Percentiles rank a stretch among this genome's conserved stretches.
phyloP scores from a whole-genome alignment of 495 filamentous ascomycete genomes.

The Xylaria acuta region DNA sequence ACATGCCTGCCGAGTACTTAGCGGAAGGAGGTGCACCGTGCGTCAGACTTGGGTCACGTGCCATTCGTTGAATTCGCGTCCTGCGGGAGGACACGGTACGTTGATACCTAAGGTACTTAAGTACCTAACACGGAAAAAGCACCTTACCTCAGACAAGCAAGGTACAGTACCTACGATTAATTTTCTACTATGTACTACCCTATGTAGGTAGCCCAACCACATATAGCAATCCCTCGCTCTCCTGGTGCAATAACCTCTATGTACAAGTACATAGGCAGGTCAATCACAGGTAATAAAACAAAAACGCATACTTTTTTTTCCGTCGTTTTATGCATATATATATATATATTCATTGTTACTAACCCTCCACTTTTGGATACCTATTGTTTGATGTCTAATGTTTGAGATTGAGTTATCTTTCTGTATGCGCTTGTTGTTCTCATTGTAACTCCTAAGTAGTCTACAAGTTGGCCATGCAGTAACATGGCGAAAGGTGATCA shows the following conservation, averaged over 20 bases:
- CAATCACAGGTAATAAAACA: not conserved
- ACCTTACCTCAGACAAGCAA: too few species aligned
- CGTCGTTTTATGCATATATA: too few species aligned
- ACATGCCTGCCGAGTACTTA: conserved; percentile 14
- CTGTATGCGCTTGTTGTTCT: not conserved
- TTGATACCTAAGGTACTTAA: not conserved
- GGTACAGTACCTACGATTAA: too few species aligned
- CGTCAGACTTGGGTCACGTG: conserved; percentile 13
- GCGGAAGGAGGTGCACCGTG: conserved; percentile 22
- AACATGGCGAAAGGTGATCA: not conserved
- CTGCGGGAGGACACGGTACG: not conserved
- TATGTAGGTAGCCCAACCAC: not conserved
- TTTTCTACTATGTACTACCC: too few species aligned
- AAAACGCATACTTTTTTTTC: too few species aligned
- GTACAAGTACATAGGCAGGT: too few species aligned
- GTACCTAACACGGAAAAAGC: not conserved
- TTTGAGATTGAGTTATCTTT: not conserved
- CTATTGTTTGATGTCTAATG: not conserved
- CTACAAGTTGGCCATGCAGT: not conserved
- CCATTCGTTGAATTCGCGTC: not conserved
- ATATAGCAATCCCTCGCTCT: not conserved
- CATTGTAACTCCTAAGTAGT: not conserved
- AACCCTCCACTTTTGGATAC: not conserved
- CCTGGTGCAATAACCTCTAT: not conserved
- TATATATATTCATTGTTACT: not conserved